A percentile compares a stretch with the other conserved stretches of the same genome.
phyloP scores from a whole-genome alignment of 495 filamentous ascomycete genomes.

The Penicillium longicatenatum region DNA sequence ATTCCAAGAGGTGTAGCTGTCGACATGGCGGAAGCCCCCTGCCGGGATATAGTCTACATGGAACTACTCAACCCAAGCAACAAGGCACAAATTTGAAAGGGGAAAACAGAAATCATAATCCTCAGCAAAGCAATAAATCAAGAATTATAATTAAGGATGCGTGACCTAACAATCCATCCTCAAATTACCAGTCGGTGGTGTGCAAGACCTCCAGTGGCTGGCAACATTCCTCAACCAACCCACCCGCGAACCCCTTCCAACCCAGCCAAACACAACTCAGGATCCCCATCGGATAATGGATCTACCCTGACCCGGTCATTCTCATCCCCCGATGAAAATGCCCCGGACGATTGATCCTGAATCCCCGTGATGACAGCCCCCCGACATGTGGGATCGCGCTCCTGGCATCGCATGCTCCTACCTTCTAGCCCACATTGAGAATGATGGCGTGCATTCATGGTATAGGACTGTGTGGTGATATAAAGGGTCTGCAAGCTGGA shows the following conservation, averaged over 20 bases:
- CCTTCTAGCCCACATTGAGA: conserved; percentile 15
- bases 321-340: background rate
- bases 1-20: too few species aligned
- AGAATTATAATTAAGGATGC: background rate
- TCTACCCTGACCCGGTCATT: background rate
- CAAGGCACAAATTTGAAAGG: too few species aligned
- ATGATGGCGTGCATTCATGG: conserved; percentile 11
- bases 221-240: conserved; percentile 17
- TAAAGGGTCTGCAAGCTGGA: background rate
- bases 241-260: background rate
- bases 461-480: background rate
- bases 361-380: conserved; percentile 1
- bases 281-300: background rate
- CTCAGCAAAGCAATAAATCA: background rate
- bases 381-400: conserved; percentile 2
- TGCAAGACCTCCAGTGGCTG: conserved; percentile 18
- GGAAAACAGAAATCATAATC: too few species aligned
- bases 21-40: too few species aligned
- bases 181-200: background rate
- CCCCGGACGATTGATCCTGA: background rate
- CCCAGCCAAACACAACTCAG: conserved; percentile 1
- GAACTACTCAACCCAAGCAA: too few species aligned
- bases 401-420: background rate
- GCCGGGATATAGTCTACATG: too few species aligned
- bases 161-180: background rate